Base-by-base conservation (phyloP, 805 yeast genomes). In the Wickerhamiella australiensis region DNA sequence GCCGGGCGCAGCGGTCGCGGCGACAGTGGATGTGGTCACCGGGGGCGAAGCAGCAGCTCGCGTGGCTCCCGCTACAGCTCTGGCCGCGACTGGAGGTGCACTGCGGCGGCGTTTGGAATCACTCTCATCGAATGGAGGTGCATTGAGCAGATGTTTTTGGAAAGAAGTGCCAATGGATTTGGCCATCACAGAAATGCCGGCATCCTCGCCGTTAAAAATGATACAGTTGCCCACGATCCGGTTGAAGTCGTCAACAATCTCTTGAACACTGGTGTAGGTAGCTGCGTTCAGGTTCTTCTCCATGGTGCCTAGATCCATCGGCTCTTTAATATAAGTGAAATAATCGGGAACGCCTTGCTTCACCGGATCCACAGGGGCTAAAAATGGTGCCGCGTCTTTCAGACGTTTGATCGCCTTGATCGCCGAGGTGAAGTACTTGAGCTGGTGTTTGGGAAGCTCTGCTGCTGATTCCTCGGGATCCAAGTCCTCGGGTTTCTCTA, bases 221-320 rank as follows among this genome's bases (percentile, higher is more conserved):
- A 73, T 70, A 68, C 96, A 86, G 69, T 92, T 92, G 17, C 67
- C 65, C 12, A 92, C 90, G 80, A 92, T 85, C 55, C 84, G 69
- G 59, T 84, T 80, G 67, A 87, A 83, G 67, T 88, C 96, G 3
- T 74, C 81, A 20, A 74, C 75, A 38, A 88, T 76, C 54, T 79
- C 79, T 54, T 75, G 75, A 9, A 87, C 80, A 4, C 75, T 72
- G 54, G 75, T 82, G 65, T 88, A 92, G 1, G 85, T 88, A 60
- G 79, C 77, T 6, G 65, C 77, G 37, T 62, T 71, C 36, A 88
- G 67, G 65, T 88, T 90, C 58, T 75, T 77, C 66, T 92, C 98
- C 56, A 92, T 84, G 1, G 96, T 86, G 3, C 88, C 76, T 29
- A 92, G 70, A 64, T 90, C 97, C 96, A 92, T 92, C 36, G 98